Evolutionary conservation across 352 stramenopile species (phyloP), one percentile per base, ranked within the genome.

Genomic region (Pythium volutum): DNA sequence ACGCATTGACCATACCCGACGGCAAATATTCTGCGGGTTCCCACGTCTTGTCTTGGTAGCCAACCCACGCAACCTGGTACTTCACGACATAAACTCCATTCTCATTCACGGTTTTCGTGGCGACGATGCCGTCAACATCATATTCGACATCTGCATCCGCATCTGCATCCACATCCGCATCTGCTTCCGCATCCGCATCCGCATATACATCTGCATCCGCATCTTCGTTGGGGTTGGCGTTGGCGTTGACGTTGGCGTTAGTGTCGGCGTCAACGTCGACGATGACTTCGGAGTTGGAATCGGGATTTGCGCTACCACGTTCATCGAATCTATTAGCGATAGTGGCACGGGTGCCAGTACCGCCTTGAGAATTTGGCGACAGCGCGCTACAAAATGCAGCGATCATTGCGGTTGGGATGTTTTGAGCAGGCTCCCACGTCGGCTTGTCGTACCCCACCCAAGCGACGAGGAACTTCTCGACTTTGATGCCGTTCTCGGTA

Each of bases 401-500:
- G n/a, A n/a, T n/a, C n/a, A n/a, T n/a, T n/a, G n/a, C n/a, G n/a
- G n/a, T n/a, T n/a, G 83, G 83, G 26, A 93, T 51, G 65, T 93
- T 93, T 27, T 89, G 76, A 0, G 79, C 74, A 0, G 83, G 83
- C 48, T 93, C 83, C 83, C 83, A 93, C 46, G 83, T 93, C 57
- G 76, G 62, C 8, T 93, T 81, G 9, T 90, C 80, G 70, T 93
- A 93, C 58, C 84, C 81, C 41, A 93, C 76, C 84, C 84, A 93
- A 66, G 91, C 91, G 67, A 93, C 82, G n/a, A 86, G 74, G 70
- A 91, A 93, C 68, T 89, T 75, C 59, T 87, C 77, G 26, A 70
- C 86, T 69, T 88, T 89, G 55, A 93, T 76, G 42, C 67, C 74
- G 41, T 79, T 93, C 23, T 73, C 47, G 39, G 76, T 73, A 59